Percentiles rank a stretch among this genome's conserved stretches.
Conservation (phyloP, 2,329 filamentous ascomycete genomes). For the Bisporella sp. region DNA sequence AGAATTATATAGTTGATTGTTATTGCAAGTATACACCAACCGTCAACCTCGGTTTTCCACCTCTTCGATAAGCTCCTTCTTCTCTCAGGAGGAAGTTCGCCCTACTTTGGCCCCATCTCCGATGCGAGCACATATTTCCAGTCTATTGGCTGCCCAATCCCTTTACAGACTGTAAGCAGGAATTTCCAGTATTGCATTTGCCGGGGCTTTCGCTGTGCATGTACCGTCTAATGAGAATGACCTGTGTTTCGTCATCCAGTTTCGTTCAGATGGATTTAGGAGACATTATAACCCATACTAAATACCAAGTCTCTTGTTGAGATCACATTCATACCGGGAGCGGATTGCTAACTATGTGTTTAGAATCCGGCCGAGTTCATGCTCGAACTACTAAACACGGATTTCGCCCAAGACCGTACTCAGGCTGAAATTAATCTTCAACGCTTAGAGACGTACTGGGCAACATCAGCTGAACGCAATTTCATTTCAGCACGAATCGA, state of each 20-base stretch:
- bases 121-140: conserved; percentile 58
- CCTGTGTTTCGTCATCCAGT: no score
- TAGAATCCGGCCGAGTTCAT: conserved; percentile 72
- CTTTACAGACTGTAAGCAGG: conserved; percentile 44
- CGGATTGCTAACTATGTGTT: no score
- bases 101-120: conserved; percentile 63
- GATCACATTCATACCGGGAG: no score
- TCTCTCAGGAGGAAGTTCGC: conserved; percentile 61
- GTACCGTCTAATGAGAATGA: no score
- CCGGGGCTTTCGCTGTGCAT: no score
- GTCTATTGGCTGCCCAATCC: conserved; percentile 53
- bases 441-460: conserved; percentile 50
- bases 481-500: conserved; percentile 24
- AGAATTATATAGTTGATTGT: conserved; percentile 53
- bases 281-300: no score
- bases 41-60: conserved; percentile 70
- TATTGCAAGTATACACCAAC: conserved; percentile 79
- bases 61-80: conserved; percentile 76
- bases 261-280: no score
- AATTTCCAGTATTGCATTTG: no score
- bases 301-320: no score
- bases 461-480: conserved; percentile 35
- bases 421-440: conserved; percentile 42
- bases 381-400: conserved; percentile 71
- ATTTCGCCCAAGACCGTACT: conserved; percentile 52